Evolutionary conservation across 305 asterid species (phyloP), one percentile per base, ranked within the genome.

Genomic region (Andrographis paniculata): DNA sequence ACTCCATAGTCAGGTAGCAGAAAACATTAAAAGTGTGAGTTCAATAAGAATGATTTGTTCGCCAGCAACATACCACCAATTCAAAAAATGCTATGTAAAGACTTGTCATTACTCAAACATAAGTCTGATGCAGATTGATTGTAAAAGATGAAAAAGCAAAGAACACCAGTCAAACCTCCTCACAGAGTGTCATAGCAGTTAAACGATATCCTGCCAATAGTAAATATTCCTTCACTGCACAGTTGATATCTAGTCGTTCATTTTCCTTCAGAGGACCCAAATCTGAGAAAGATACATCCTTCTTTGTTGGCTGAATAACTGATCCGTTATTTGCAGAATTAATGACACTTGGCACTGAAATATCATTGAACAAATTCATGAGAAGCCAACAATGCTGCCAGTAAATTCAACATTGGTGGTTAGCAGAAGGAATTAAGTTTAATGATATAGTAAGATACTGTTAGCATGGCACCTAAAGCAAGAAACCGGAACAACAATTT

Each of bases 121-220:
- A 28, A 38, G 44, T 16, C 15, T 20, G 22, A 40, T 22, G 41
- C 45, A 57, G 48, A 46, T n/a, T n/a, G 54, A 55, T 59, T 45
- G 37, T 33, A 54, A 43, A 37, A 42, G 18, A 16, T 14, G 18
- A n/a, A n/a, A 36, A 30, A 28, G 41, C 43, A 42, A 38, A 49
- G 21, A 44, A n/a, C 37, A 62, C 45, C 13, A 27, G 44, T 58
- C 52, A 48, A 73, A 92, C 99, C 99, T 92, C 99, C 72, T 92
- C 99, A 52, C 79, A 82, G 70, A 92, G 87, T 67, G 99, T 92
- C 99, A 92, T 92, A 43, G 99, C 94, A 48, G 95, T 84, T 71
- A 92, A 77, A 50, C 99, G 97, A 54, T 92, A 92, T 53, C 99
- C 99, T 17, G 95, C 99, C 59, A 87, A 71, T 48, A 77, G 65